Evolutionary conservation across 257 asterid species (phyloP).

Genomic region (Solanum neorickii): DNA sequence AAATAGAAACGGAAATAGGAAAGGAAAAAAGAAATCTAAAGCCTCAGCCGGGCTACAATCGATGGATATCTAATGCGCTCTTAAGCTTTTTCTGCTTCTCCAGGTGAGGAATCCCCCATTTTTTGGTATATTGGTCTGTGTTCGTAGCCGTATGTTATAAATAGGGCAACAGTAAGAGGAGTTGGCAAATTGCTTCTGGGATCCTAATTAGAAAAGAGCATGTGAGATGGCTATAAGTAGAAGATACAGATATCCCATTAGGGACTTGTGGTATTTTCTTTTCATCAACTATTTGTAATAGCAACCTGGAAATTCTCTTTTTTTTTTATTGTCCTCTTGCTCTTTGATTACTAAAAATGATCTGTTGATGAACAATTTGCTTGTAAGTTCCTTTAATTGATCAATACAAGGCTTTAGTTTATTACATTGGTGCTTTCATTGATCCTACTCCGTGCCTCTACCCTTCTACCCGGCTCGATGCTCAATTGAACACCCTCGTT

Average conservation of each 20-base stretch:
- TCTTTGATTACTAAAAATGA: neutral
- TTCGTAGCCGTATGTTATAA: neutral
- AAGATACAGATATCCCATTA: neutral
- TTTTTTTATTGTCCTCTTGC: neutral
- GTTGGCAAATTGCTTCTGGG: neutral
- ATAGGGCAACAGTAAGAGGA: neutral
- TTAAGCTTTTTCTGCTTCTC: neutral
- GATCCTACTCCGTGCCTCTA: neutral
- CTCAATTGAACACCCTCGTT: neutral
- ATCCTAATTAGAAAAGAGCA: too few relatives aligned
- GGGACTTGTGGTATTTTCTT: neutral
- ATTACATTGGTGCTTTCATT: neutral
- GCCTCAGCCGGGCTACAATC: constrained; percentile 19
- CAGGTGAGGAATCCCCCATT: neutral
- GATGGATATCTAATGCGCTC: constrained; percentile 39
- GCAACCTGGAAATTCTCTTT: neutral
- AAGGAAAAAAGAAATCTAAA: constrained; percentile 36
- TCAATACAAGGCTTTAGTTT: neutral
- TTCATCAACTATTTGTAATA: neutral
- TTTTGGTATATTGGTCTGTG: neutral
- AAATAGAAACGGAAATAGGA: constrained; percentile 24
- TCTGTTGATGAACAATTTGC: neutral
- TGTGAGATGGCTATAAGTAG: neutral
- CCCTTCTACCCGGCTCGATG: neutral
- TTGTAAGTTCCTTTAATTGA: neutral